Evolutionary conservation across 768 basidiomycete species (phyloP).

Genomic region (Pholiota microspora): DNA sequence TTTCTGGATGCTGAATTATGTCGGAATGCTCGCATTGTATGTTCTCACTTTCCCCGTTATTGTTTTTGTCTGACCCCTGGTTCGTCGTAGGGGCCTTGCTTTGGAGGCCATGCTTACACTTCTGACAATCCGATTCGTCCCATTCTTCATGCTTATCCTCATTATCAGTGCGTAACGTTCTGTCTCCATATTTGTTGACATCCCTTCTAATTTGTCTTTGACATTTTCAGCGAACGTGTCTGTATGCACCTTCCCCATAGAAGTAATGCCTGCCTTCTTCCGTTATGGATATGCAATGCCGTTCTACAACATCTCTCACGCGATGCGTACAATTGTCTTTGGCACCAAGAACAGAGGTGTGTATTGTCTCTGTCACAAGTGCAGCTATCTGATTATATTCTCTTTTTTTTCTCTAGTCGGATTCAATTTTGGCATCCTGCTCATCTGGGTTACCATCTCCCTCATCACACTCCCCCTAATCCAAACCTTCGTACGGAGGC

Average conservation of each 20-base stretch:
- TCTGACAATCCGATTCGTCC: slow-evolving; percentile 48
- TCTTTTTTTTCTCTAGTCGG: slow-evolving; percentile 37
- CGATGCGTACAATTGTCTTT: slow-evolving; percentile 57
- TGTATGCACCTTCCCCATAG: slow-evolving; percentile 51
- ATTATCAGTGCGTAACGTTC: slow-evolving; percentile 48
- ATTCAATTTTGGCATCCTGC: slow-evolving; percentile 53
- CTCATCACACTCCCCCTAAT: slow-evolving; percentile 20
- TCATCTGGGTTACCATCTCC: slow-evolving; percentile 43
- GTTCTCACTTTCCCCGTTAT: slow-evolving; percentile 14
- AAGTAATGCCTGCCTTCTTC: slow-evolving; percentile 49
- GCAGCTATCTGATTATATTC: not conserved
- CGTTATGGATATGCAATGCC: slow-evolving; percentile 63
- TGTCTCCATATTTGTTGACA: slow-evolving; percentile 33
- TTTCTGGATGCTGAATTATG: slow-evolving; percentile 69
- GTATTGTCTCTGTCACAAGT: slow-evolving; percentile 19
- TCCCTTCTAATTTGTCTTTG: slow-evolving; percentile 27
- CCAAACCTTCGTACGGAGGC: slow-evolving; percentile 13
- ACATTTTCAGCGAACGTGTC: slow-evolving; percentile 49
- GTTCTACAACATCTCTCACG: slow-evolving; percentile 59
- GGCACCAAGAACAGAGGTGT: slow-evolving; percentile 52
- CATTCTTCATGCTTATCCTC: slow-evolving; percentile 63
- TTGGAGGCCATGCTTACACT: slow-evolving; percentile 59
- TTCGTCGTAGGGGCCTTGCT: slow-evolving; percentile 48
- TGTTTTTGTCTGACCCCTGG: not conserved
- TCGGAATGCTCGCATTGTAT: slow-evolving; percentile 54